These are phyloP conservation scores for Botrytis squamosa DNA, from an alignment of 2,329 filamentous ascomycete species.

Conservation along the genomic window DNA sequence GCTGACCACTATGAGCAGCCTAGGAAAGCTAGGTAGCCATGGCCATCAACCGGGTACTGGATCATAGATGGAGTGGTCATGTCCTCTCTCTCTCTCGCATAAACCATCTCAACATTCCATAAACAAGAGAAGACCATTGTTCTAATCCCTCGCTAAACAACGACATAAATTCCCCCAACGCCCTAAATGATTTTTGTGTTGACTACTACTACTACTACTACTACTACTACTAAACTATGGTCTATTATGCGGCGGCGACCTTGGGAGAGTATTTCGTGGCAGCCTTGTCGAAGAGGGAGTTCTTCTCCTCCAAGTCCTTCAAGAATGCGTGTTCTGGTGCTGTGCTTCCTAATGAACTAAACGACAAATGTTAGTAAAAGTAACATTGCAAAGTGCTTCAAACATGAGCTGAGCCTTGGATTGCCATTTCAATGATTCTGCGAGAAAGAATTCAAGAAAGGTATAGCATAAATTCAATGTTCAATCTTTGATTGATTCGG, in stretches of 20 bases:
- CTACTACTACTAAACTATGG: not conserved
- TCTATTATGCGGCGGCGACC: constrained; percentile 46
- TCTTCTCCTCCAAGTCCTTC: constrained; percentile 78
- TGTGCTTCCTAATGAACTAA: constrained; percentile 54
- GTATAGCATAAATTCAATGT: not conserved
- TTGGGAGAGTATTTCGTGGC: constrained; percentile 85
- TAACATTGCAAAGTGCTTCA: constrained; percentile 16
- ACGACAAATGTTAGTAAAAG: not conserved
- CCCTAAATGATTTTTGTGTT: constrained; percentile 1
- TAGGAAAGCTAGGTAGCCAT: not conserved
- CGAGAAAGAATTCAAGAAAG: not conserved
- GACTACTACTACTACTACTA: not conserved
- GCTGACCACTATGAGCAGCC: not conserved
- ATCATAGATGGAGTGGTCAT: not conserved
- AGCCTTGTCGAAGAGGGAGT: constrained; percentile 80
- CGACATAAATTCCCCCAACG: constrained; percentile 1
- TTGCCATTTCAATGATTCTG: no score
- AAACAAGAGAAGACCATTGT: constrained; percentile 2
- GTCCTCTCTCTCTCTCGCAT: not conserved
- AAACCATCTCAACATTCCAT: not conserved
- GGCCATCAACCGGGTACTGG: not conserved
- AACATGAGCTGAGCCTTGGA: not conserved
- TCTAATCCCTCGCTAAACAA: constrained; percentile 6
- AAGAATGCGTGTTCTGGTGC: constrained; percentile 70
- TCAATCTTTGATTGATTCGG: not conserved